A percentile compares a stretch with the other conserved stretches of the same genome.
phyloP scores from a whole-genome alignment of 2,329 filamentous ascomycete species.

The Hypocreales sp. region DNA sequence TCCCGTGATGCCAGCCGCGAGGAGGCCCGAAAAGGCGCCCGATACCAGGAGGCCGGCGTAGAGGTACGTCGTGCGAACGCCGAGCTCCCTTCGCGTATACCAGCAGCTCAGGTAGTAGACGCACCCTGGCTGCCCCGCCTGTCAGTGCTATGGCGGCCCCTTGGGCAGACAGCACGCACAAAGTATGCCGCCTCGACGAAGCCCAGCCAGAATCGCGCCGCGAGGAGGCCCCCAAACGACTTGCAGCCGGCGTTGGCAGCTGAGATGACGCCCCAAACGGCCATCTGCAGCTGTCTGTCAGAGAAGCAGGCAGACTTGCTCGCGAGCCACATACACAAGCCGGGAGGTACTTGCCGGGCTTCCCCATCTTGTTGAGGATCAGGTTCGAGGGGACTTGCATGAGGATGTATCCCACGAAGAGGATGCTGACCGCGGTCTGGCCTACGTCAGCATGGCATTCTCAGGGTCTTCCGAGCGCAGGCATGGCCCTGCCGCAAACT shows the following conservation, averaged over 20 bases:
- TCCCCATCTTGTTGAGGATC: slow-evolving; percentile 34
- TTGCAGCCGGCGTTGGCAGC: slow-evolving; percentile 18
- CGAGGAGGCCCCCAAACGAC: slow-evolving; percentile 16
- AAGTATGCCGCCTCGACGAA: slow-evolving; percentile 25
- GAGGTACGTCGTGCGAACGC: slow-evolving; percentile 47
- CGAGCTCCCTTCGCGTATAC: slow-evolving; percentile 57
- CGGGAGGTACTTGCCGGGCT: slow-evolving; percentile 28
- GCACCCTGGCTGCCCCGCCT: slow-evolving; percentile 31
- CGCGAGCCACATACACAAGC: slow-evolving; percentile 17
- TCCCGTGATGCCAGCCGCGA: slow-evolving; percentile 48
- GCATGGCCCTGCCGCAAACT: slow-evolving; percentile 5
- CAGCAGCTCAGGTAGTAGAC: slow-evolving; percentile 49
- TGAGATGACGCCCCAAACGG: slow-evolving; percentile 19
- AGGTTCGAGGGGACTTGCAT: slow-evolving; percentile 37
- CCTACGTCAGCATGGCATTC: neutral
- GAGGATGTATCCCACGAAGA: slow-evolving; percentile 33
- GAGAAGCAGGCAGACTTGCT: slow-evolving; percentile 6
- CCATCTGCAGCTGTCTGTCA: neutral
- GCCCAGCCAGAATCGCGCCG: slow-evolving; percentile 21
- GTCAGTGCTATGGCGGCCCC: neutral
- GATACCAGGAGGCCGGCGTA: slow-evolving; percentile 56
- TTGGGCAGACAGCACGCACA: too few species aligned
- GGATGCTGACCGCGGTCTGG: slow-evolving; percentile 30
- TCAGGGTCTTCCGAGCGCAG: neutral
- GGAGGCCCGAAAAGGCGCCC: slow-evolving; percentile 54